phyloP scores from a whole-genome alignment of 495 filamentous ascomycete genomes.

The Bombardia bombarda region DNA sequence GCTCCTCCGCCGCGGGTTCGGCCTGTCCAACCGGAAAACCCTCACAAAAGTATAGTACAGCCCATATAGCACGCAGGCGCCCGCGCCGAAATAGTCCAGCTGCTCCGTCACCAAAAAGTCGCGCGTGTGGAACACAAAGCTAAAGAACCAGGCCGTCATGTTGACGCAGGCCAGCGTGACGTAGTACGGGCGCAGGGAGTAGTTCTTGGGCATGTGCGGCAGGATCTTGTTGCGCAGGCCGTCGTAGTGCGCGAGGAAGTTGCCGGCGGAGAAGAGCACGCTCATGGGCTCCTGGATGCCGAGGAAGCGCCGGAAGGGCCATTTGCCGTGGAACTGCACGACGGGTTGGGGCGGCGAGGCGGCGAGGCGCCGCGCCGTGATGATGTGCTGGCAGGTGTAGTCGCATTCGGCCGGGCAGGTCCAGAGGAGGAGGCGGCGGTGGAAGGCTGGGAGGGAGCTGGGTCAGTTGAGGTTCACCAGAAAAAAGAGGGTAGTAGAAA shows the following conservation, averaged over 20 bases:
- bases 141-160: slow-evolving; percentile 76
- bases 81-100: slow-evolving; percentile 92
- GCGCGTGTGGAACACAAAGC: slow-evolving; percentile 81
- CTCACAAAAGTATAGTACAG: slow-evolving; percentile 76
- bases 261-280: slow-evolving; percentile 87
- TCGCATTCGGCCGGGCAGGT: slow-evolving; percentile 89
- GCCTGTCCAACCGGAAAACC: slow-evolving; percentile 71
- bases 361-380: slow-evolving; percentile 64
- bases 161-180: slow-evolving; percentile 72
- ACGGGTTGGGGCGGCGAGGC: slow-evolving; percentile 49
- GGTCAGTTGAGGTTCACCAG: neutral
- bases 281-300: slow-evolving; percentile 93
- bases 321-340: slow-evolving; percentile 98
- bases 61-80: slow-evolving; percentile 84
- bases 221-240: slow-evolving; percentile 61
- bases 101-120: slow-evolving; percentile 85
- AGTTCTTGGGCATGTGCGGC: slow-evolving; percentile 57
- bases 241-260: slow-evolving; percentile 77
- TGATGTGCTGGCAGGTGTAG: slow-evolving; percentile 94
- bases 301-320: slow-evolving; percentile 84
- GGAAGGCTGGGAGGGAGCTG: slow-evolving; percentile 40
- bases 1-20: slow-evolving; percentile 45
- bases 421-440: slow-evolving; percentile 67
- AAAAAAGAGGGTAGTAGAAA: neutral
- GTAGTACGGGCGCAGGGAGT: slow-evolving; percentile 77